A percentile compares a stretch with the other conserved stretches of the same genome.
phyloP scores from a whole-genome alignment of 2,329 filamentous ascomycete species.

The Fusarium goolgardi region DNA sequence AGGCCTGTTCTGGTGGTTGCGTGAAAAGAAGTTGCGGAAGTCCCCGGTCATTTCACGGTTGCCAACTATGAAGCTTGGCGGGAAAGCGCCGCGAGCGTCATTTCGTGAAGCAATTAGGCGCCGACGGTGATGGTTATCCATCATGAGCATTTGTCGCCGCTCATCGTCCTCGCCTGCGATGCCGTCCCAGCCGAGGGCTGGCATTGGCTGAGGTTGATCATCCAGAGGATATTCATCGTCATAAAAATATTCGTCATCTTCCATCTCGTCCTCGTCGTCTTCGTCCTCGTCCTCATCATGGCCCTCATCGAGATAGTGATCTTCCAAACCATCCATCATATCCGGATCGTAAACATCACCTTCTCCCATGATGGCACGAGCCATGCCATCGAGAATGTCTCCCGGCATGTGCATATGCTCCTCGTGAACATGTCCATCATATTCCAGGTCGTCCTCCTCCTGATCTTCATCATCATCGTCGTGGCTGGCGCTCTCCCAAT shows the following conservation, averaged over 20 bases:
- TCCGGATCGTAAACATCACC: conserved; percentile 66
- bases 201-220: conserved; percentile 60
- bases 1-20: conserved; percentile 64
- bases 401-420: conserved; percentile 61
- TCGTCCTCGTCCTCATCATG: conserved; percentile 70
- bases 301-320: conserved; percentile 65
- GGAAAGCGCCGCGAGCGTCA: conserved; percentile 67
- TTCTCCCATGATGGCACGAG: conserved; percentile 65
- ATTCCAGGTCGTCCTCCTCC: conserved; percentile 66
- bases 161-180: conserved; percentile 64
- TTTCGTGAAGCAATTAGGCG: conserved; percentile 50
- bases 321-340: conserved; percentile 62
- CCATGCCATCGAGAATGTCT: conserved; percentile 63
- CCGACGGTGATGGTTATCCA: conserved; percentile 62
- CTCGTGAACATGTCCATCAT: conserved; percentile 67
- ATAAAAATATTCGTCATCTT: conserved; percentile 73
- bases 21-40: conserved; percentile 62
- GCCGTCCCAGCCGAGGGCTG: conserved; percentile 68
- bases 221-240: conserved; percentile 66
- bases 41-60: conserved; percentile 66
- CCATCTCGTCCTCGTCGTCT: conserved; percentile 77
- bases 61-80: conserved; percentile 64
- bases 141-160: conserved; percentile 59
- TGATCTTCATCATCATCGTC: conserved; percentile 63
- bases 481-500: conserved; percentile 70